A percentile compares a stretch with the other conserved stretches of the same genome.
These are phyloP conservation scores for Herpetomonas muscarum DNA, from an alignment of 208 protist genomes.

Conservation along the genomic window DNA sequence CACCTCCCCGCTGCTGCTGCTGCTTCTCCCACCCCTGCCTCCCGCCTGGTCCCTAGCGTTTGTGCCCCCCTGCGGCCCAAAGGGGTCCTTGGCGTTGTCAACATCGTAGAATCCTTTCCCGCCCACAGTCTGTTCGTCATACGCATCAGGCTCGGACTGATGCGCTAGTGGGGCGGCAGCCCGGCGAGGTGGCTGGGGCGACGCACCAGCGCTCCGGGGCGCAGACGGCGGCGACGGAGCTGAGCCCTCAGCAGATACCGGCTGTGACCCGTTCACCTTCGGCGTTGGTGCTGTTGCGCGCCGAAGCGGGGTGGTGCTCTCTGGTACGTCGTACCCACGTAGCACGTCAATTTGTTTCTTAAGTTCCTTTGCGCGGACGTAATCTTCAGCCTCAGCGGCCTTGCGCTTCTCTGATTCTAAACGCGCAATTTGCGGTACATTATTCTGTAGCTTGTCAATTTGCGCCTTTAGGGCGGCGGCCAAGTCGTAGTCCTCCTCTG, in stretches of 20 bases:
- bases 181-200: too few species aligned
- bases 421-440: constrained; percentile 35
- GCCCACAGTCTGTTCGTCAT: constrained; percentile 67
- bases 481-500: constrained; percentile 85
- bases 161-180: too few species aligned
- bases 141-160: too few species aligned
- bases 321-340: constrained; percentile 15
- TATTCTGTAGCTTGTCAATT: constrained; percentile 39
- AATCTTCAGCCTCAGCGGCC: constrained; percentile 77
- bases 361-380: constrained; percentile 69
- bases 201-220: too few species aligned
- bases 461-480: constrained; percentile 66
- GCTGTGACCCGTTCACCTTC: too few species aligned
- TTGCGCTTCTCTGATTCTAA: constrained; percentile 68
- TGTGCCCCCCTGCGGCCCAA: not conserved
- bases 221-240: not conserved
- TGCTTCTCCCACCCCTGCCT: not conserved
- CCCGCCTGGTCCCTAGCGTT: constrained; percentile 7
- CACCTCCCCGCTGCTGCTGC: constrained; percentile 15
- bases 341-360: constrained; percentile 74
- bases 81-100: constrained; percentile 17
- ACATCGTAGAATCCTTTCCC: constrained; percentile 63
- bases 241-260: too few species aligned
- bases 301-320: not conserved
- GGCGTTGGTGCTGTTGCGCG: not conserved